Base-by-base conservation (phyloP, 441 rosid species). In the Sinapis alba region DNA sequence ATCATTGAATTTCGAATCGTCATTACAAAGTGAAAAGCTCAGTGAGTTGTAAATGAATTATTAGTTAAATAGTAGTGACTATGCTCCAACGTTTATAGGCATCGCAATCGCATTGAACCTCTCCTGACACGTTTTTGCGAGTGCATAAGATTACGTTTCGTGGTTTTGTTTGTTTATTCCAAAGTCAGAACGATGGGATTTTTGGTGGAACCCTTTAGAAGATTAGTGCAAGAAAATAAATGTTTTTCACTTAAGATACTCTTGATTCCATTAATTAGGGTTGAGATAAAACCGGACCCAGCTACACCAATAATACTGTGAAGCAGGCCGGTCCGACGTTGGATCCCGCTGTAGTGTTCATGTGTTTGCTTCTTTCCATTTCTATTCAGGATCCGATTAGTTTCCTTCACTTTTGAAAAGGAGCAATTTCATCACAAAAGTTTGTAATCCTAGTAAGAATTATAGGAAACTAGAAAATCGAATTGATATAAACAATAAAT, bases 121-220 rank as follows among this genome's bases (percentile, higher is more conserved):
- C 18, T 56, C 70, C 28, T 16, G 63, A 72, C 76, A 72, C 70
- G 76, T 72, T 24, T 38, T 54, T n/a, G 64, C 43, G 28, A 54
- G 36, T 51, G 53, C 20, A 24, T 21, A 16, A 0, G 23, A 21
- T 34, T 62, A 62, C 54, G 76, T 63, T 63, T 15, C 54, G 56
- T 72, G 50, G 54, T 63, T 51, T 56, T 63, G 41, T 51, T 51
- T 24, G 63, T 24, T 24, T 53, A 54, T 38, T 19, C 0, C 0
- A 41, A 57, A 74, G 65, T 65, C 65, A 58, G n/a, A 27, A 66
- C 26, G 78, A 74, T 66, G 47, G 24, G 78, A 59, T 47, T 45
- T 65, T 13, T 67, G 38, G 72, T 66, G 78, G 78, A 66, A 66
- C 62, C 72, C 20, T 56, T 43, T n/a, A 32, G 21, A 18, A 13